Evolutionary conservation across 108 stramenopile species (phyloP).

Genomic region (Parietichytrium sp.): DNA sequence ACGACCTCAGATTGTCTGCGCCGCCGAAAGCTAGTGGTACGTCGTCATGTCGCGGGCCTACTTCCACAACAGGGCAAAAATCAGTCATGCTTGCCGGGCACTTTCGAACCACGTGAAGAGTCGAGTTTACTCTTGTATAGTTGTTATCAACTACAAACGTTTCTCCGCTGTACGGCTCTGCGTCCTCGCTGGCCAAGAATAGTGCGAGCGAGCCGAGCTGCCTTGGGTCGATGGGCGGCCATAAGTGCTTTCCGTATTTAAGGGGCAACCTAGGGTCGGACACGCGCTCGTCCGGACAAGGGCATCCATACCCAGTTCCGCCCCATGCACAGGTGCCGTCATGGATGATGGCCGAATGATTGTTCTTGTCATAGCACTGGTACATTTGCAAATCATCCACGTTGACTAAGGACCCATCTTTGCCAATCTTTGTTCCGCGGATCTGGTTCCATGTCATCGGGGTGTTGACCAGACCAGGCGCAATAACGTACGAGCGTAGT

Average conservation of each 20-base stretch:
- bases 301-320: conserved; percentile 26
- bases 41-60: no score
- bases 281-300: neutral
- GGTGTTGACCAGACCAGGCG: neutral
- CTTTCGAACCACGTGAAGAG: neutral
- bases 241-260: conserved; percentile 11
- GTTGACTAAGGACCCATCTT: neutral
- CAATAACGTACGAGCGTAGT: neutral
- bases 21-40: no score
- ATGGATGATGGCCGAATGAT: neutral
- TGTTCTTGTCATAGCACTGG: conserved; percentile 21
- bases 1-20: no score
- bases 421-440: neutral
- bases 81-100: neutral
- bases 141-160: conserved; percentile 38
- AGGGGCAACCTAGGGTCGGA: neutral
- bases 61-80: no score
- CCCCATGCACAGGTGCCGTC: conserved; percentile 1
- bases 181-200: neutral
- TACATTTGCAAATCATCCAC: conserved; percentile 19
- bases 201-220: neutral
- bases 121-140: no score
- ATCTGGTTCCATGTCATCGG: conserved; percentile 36
- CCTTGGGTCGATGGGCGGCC: conserved; percentile 25
- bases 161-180: neutral